Conservation (phyloP, 371 early-diverging fungal species). For the Mortierella sp. region DNA sequence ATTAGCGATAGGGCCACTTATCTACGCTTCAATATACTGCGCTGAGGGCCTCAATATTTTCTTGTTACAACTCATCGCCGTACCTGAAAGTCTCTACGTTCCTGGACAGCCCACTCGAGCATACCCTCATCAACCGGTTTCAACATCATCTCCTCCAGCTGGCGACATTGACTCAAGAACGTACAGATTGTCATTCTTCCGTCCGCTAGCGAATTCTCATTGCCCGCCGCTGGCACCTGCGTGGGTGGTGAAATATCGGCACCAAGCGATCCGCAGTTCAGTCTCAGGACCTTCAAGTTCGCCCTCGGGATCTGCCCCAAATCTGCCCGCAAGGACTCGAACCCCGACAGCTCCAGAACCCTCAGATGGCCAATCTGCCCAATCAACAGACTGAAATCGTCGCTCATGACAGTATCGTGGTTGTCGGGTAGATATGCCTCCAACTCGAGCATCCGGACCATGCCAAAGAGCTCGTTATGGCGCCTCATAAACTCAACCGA, state of each 20-base stretch:
- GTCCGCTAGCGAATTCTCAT: background rate
- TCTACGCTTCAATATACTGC: background rate
- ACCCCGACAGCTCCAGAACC: slow-evolving; percentile 43
- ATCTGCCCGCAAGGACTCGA: slow-evolving; percentile 27
- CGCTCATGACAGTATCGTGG: slow-evolving; percentile 42
- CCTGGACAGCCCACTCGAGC: slow-evolving; percentile 52
- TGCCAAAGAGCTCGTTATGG: slow-evolving; percentile 44
- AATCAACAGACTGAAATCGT: slow-evolving; percentile 29
- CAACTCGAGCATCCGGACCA: slow-evolving; percentile 44
- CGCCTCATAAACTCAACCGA: slow-evolving; percentile 43
- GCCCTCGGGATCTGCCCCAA: slow-evolving; percentile 28
- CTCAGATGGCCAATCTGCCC: slow-evolving; percentile 29
- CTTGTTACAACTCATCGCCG: background rate
- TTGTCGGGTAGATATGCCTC: slow-evolving; percentile 44
- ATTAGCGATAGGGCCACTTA: background rate
- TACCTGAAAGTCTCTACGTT: slow-evolving; percentile 42
- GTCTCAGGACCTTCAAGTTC: slow-evolving; percentile 31
- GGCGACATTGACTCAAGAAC: slow-evolving; percentile 52
- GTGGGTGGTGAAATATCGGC: background rate
- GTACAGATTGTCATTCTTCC: slow-evolving; percentile 30
- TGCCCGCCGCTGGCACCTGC: background rate
- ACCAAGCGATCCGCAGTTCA: slow-evolving; percentile 41
- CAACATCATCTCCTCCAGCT: slow-evolving; percentile 42
- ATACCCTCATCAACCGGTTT: slow-evolving; percentile 40
- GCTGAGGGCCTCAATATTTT: background rate